A percentile compares a stretch with the other conserved stretches of the same genome.
Evolutionary conservation across 2,329 filamentous ascomycete species (phyloP).

Genomic region (Neofusicoccum umdonicola): DNA sequence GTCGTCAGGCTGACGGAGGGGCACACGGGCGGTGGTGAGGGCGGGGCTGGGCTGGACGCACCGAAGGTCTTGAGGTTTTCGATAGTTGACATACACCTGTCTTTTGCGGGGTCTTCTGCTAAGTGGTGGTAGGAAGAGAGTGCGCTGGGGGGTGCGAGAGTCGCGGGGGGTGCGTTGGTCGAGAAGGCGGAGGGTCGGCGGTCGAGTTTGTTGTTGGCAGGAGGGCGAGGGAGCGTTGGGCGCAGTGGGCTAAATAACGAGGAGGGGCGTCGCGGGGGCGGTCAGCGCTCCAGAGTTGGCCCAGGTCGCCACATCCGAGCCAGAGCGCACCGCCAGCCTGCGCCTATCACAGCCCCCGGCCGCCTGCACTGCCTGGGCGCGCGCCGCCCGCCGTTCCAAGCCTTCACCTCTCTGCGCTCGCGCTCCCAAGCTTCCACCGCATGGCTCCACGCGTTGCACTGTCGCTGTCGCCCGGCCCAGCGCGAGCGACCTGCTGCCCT

Average conservation of each 20-base stretch:
- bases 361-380: neutral
- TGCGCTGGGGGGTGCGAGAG: constrained; percentile 15
- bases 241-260: constrained; percentile 4
- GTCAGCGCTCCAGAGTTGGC: neutral
- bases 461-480: neutral
- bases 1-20: constrained; percentile 15
- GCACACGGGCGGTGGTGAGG: constrained; percentile 26
- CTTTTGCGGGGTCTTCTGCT: constrained; percentile 52
- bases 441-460: neutral
- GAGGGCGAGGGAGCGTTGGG: constrained; percentile 4
- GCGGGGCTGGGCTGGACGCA: constrained; percentile 48
- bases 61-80: constrained; percentile 97
- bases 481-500: neutral
- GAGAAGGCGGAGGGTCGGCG: neutral
- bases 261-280: constrained; percentile 6
- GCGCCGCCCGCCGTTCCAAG: no score
- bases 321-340: neutral
- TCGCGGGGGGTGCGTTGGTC: constrained; percentile 7
- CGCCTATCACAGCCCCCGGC: neutral
- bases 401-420: neutral
- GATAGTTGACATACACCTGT: constrained; percentile 91
- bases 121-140: constrained; percentile 26
- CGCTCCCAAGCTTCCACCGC: neutral
- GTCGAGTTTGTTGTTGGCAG: constrained; percentile 2
- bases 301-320: constrained; percentile 2